Evolutionary conservation across 495 filamentous ascomycete species (phyloP).

Genomic region (Neurospora pannonica): DNA sequence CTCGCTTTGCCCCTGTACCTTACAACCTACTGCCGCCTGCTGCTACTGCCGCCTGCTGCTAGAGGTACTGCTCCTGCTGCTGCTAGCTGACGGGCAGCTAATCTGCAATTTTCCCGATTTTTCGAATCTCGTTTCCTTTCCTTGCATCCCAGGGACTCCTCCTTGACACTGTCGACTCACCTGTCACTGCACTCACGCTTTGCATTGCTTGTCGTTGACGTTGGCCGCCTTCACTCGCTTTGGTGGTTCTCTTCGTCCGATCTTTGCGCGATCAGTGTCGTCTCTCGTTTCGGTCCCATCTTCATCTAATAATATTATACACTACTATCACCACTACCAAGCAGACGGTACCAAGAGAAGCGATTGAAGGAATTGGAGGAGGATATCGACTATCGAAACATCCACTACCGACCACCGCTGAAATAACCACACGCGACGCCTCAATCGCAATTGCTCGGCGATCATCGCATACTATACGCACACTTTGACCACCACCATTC

Average conservation of each 20-base stretch:
- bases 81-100: not conserved
- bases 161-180: not conserved
- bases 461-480: not conserved
- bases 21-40: not conserved
- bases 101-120: not conserved
- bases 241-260: constrained; percentile 34
- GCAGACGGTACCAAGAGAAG: not conserved
- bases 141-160: not conserved
- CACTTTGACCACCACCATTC: constrained; percentile 6
- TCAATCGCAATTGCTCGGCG: not conserved
- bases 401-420: not conserved
- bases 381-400: not conserved
- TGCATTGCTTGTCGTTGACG: constrained; percentile 5
- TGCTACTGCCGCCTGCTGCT: not conserved
- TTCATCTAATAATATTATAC: not conserved
- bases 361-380: not conserved
- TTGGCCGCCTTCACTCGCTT: constrained; percentile 39
- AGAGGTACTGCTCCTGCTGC: not conserved
- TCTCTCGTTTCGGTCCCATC: not conserved
- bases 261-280: constrained; percentile 15
- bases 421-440: not conserved
- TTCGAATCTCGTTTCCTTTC: not conserved
- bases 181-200: not conserved
- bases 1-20: not conserved
- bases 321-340: not conserved